Percentiles rank a stretch among this genome's conserved stretches.
phyloP scores from a whole-genome alignment of 805 yeast genomes.

The Limtongozyma cylindracea region DNA sequence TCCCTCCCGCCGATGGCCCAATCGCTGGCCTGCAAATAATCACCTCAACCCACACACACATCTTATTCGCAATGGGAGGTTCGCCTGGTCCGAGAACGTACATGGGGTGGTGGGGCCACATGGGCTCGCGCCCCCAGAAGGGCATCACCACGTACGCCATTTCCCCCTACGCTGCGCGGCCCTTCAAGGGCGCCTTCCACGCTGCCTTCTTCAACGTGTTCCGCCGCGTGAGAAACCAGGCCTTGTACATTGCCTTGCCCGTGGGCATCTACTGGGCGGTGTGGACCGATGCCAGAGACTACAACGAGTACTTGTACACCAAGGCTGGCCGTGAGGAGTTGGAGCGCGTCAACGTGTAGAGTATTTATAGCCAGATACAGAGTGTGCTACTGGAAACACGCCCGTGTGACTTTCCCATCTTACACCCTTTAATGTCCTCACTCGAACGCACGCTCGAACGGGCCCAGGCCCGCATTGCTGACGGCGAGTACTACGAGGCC shows the following conservation, averaged over 20 bases:
- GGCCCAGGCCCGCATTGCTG: constrained; percentile 41
- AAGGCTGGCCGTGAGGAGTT: constrained; percentile 95
- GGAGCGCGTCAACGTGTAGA: constrained; percentile 27
- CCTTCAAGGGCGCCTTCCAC: constrained; percentile 68
- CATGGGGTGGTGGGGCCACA: constrained; percentile 49
- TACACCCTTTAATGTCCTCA: background rate
- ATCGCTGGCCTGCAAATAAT: no score
- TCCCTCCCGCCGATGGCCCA: no score
- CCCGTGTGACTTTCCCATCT: background rate
- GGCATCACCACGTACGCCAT: constrained; percentile 73
- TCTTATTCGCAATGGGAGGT: no score
- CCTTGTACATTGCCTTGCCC: constrained; percentile 55
- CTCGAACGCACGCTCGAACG: constrained; percentile 35
- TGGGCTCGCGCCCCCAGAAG: constrained; percentile 50
- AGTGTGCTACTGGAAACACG: background rate
- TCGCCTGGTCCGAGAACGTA: constrained; percentile 52
- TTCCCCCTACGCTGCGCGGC: constrained; percentile 84
- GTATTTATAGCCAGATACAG: no score
- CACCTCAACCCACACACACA: no score
- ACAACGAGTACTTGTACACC: constrained; percentile 85
- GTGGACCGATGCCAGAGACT: constrained; percentile 73
- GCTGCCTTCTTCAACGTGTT: constrained; percentile 76
- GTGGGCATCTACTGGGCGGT: constrained; percentile 59
- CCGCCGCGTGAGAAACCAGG: constrained; percentile 83
- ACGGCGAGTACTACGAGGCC: constrained; percentile 77